Percentiles rank a stretch among this genome's conserved stretches.
These are phyloP conservation scores for Aspergillus terreus DNA, from an alignment of 2,329 filamentous ascomycete species.

Conservation along the genomic window DNA sequence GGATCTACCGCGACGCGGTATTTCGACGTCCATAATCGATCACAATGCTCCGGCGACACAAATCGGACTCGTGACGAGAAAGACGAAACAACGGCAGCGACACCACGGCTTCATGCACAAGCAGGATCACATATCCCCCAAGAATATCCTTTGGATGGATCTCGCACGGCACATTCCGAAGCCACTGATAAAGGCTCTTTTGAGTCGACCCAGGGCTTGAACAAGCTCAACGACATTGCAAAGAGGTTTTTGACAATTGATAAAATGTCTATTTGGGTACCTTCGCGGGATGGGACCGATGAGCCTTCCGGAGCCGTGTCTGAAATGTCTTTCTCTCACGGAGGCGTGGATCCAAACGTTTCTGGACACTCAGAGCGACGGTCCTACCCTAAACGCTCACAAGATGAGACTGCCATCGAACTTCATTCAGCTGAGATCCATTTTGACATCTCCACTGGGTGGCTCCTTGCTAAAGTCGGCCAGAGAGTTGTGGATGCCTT, in stretches of 20 bases:
- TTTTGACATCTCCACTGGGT: slow-evolving; percentile 40
- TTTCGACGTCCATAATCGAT: slow-evolving; percentile 1
- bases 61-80: slow-evolving; percentile 3
- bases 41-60: neutral
- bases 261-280: slow-evolving; percentile 34
- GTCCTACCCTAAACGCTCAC: neutral
- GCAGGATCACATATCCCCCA: slow-evolving; percentile 12
- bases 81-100: slow-evolving; percentile 21
- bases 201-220: slow-evolving; percentile 14
- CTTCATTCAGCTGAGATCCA: slow-evolving; percentile 28
- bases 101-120: slow-evolving; percentile 26
- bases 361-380: slow-evolving; percentile 6
- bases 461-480: slow-evolving; percentile 36
- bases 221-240: slow-evolving; percentile 25
- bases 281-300: slow-evolving; percentile 19
- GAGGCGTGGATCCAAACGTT: slow-evolving; percentile 5
- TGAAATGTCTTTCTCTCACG: slow-evolving; percentile 11
- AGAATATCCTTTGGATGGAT: slow-evolving; percentile 5
- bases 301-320: slow-evolving; percentile 5
- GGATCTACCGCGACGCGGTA: slow-evolving; percentile 14
- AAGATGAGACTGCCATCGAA: slow-evolving; percentile 26
- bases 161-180: slow-evolving; percentile 9
- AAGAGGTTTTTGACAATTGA: slow-evolving; percentile 36
- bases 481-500: slow-evolving; percentile 27
- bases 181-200: slow-evolving; percentile 14